Base-by-base conservation (phyloP, 2,329 filamentous ascomycete species). In the Lasiodiplodia sp. region DNA sequence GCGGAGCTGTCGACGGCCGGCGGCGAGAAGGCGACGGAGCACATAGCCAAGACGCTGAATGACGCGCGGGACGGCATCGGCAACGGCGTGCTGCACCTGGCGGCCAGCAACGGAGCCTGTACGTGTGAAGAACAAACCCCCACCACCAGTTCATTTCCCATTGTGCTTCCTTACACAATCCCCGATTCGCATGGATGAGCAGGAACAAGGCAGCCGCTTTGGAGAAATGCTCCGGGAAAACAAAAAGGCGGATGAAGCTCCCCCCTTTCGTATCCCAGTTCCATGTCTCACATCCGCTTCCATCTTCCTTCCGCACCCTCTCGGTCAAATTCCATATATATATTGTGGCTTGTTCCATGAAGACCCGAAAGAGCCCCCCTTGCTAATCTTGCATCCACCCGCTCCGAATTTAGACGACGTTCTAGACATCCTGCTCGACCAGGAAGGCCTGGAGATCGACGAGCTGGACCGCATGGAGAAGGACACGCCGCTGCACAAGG, bases 31-130 rank as follows among this genome's bases (percentile, higher is more conserved):
- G 78, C 83, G 8, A 81, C 85, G 67, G 86, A 88, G 69, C 86
- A 92, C 75, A 88, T 93, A 70, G 89, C 94, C 40, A 80, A 87
- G 63, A 89, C 97, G 72, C 89, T 99, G 78, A 99, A 99, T 84
- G 87, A 88, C 58, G 92, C 94, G 63, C 92, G 88, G 56, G 94
- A 96, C 75, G 89, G 94, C 12, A 86, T 97, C 82, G 96, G 96
- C 64, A 94, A 95, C 81, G 89, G 95, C 77, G 89, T 94, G 38
- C 89, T 97, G 78, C 96, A 98, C 81, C 89, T 97, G 74, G 96
- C 94, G 62, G 95, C 95, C 38, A 86, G 88, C 37, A 90, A 89
- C 72, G 96, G 96, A 74, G 93, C 94, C 82, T 97, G 92, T 95
- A 84, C 74, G 90, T 85, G 25, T 14, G 21, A 40, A n/a, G 10